Base-by-base conservation (phyloP, 192 early-diverging fungal genomes). In the Backusella parvicylindrica region DNA sequence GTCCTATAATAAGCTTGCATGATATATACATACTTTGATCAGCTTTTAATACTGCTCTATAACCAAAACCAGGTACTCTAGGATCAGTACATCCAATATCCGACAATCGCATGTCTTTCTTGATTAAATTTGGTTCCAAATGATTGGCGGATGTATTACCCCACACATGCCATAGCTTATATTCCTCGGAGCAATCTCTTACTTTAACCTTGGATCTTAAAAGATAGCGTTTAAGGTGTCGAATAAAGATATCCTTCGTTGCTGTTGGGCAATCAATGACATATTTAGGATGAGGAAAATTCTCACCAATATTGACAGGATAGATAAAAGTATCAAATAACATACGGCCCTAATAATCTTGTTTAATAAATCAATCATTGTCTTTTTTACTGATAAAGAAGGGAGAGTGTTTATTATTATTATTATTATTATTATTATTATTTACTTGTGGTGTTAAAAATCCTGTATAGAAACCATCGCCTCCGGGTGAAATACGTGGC, bases 241-340 rank as follows among this genome's bases (percentile, higher is more conserved):
- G 83, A 18, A 85, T 75, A 2, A 98, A 75, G 12, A 76, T 77
- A 6, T 75, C 79, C 16, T 84, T 78, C 12, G 78, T 86, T 4
- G 81, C 81, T n/a, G 85, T 81, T 72, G 94, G 92, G 26, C 89
- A 89, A 64, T 98, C 96, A 23, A 98, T 82, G 35, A 97, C 75
- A 77, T 87, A 96, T 37, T 77, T 83, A 1, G 90, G 89, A 56
- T 91, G 89, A 36, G 89, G 89, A 43, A 92, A 91, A 30, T 87
- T 85, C 32, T 72, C 78, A 12, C 84, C 85, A 0, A 67, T 64
- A 81, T 93, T 92, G 28, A 83, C 71, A 3, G 93, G 93, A 80
- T 97, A 93, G 26, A 99, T 88, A 74, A 99, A 96, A 26, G 90
- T 91, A 77, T 99, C 97, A 64, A 87, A 94, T 15, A 99, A 81